Base-by-base conservation (phyloP, 1,284 basidiomycete genomes). In the Boletus mariae region DNA sequence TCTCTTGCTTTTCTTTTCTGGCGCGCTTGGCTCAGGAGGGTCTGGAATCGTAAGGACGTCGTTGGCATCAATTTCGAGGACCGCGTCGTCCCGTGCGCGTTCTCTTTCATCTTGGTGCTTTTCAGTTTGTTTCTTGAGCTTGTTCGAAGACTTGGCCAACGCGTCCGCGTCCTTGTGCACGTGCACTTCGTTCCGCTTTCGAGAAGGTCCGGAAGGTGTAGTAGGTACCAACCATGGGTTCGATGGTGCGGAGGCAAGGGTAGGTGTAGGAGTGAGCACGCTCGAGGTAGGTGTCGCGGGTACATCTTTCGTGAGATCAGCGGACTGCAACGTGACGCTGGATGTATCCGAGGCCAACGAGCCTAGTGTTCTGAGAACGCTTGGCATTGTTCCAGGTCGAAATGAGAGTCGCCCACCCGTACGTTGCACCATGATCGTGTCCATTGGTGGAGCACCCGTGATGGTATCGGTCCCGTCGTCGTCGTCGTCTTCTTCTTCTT, bases 21-120 rank as follows among this genome's bases (percentile, higher is more conserved):
- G 57, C 20, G 35, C 28, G 37, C 52, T 56, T 0, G 56, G 40
- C 3, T 52, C 48, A 11, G 63, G 47, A 31, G 59, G 42, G 20
- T 53, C 57, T 32, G 57, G 55, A 31, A 80, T 57, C 1, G 71
- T 72, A 46, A 90, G 69, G 13, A 82, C 74, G 28, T 79, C 74
- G 53, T 82, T 75, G 54, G 83, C 63, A 9, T 82, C 79, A 54
- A 97, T 89, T 59, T 94, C 92, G 17, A 96, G 82, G 4, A 72
- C 68, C 0, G 87, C 90, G 58, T 95, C 93, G 38, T 90, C 87
- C 55, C 73, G 74, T 1, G 77, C 80, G 54, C 78, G 80, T 55
- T 74, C 78, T 55, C 75, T 77, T 54, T 80, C 83, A 25, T 80
- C 83, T 6, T 72, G 75, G 9, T 71, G 69, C 61, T 85, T 85